Percentiles rank a stretch among this genome's conserved stretches.
Conservation (phyloP, 345 rosid species). For the Diplotaxis tenuifolia region DNA sequence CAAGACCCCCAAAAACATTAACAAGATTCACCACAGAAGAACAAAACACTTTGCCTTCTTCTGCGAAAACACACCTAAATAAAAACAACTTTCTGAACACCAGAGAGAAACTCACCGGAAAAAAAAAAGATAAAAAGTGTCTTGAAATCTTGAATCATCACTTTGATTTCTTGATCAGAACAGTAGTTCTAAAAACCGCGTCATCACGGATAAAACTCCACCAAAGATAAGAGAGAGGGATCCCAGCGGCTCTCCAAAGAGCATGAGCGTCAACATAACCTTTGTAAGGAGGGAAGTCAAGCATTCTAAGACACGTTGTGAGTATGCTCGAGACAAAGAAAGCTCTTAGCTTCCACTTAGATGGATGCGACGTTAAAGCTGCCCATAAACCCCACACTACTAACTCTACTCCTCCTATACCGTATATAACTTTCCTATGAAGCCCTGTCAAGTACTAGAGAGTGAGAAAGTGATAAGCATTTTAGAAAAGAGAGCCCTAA, state of each 20-base stretch:
- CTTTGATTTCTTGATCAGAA: slow-evolving; percentile 56
- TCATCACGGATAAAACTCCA: slow-evolving; percentile 92
- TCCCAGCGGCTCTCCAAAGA: slow-evolving; percentile 62
- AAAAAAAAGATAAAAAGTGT: slow-evolving; percentile 5
- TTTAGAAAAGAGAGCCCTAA: not conserved
- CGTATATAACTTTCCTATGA: slow-evolving; percentile 66
- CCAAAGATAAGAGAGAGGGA: slow-evolving; percentile 81
- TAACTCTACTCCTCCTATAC: slow-evolving; percentile 62
- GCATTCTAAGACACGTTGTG: slow-evolving; percentile 53
- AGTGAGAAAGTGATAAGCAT: not conserved
- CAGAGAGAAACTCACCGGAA: slow-evolving; percentile 39
- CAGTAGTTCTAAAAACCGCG: slow-evolving; percentile 61
- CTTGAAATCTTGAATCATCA: slow-evolving; percentile 26
- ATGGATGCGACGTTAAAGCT: slow-evolving; percentile 58
- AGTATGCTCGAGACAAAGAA: slow-evolving; percentile 49
- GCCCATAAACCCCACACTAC: slow-evolving; percentile 86
- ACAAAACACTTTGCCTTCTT: slow-evolving; percentile 9
- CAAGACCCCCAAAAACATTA: slow-evolving; percentile 11
- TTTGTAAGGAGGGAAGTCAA: slow-evolving; percentile 70
- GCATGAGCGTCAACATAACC: slow-evolving; percentile 77
- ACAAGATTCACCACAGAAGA: slow-evolving; percentile 19
- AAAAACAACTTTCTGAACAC: slow-evolving; percentile 32
- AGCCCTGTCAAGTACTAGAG: slow-evolving; percentile 45
- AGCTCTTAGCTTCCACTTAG: slow-evolving; percentile 73
- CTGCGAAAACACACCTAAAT: slow-evolving; percentile 35